Base-by-base conservation (phyloP, 1,284 basidiomycete species). In the Ganoderma sp. region DNA sequence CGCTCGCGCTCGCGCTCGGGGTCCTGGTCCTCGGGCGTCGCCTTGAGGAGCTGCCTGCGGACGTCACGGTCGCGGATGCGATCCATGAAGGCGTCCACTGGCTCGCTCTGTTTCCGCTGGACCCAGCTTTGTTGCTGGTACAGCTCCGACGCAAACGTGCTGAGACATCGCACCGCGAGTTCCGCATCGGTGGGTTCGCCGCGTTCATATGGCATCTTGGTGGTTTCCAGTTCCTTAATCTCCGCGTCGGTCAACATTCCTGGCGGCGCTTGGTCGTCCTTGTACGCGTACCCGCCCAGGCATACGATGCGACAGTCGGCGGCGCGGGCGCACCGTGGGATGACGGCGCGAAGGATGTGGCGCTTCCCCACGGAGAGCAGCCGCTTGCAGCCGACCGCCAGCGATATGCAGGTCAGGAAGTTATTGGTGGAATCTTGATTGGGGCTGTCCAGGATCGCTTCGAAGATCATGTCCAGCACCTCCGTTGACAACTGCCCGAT, bases 261-360 rank as follows among this genome's bases (percentile, higher is more conserved):
- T 2, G 32, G 41, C 2, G 9, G 73, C 45, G n/a, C 45, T 17
- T 48, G 45, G n/a, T 48, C 45, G 19, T 66, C 48, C 67, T 37
- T 34, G 2, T 43, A 2, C 37, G 64, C n/a, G 60, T 54, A 60
- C 9, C 66, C 67, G 3, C 69, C 71, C 39, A 73, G 25, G 62
- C 72, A 74, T 15, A 73, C 63, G 39, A 75, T 32, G n/a, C 70
- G 70, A 17, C 62, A 32, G 6, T 67, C 63, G 7, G 57, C 59
- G 69, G 69, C 70, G 41, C 61, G 43, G 9, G 63, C 37, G 39
- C 28, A 9, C 19, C 14, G 15, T 17, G 37, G 17, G 22, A n/a
- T 10, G 12, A 67, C 12, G 45, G 45, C n/a, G 14, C 34, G 34
- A 12, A 61, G 54, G 32, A 73, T 25, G 22, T 60, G 61, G 19